Conservation (phyloP, 352 stramenopile species). For the Phytophthora sansomeana region DNA sequence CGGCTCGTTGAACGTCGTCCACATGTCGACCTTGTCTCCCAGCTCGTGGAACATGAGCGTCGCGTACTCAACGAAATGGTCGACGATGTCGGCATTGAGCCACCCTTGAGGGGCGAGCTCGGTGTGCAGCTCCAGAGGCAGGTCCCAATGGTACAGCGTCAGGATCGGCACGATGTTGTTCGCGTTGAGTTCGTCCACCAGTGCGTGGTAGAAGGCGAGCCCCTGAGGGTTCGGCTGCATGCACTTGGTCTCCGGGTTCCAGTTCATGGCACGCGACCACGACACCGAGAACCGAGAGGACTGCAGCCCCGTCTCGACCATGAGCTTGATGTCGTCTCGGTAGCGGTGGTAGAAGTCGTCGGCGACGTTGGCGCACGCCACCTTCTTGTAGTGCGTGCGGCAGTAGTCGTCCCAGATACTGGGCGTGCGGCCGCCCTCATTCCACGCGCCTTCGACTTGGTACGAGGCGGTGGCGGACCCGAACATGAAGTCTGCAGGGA, state of each 20-base stretch:
- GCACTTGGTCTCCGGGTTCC: conserved; percentile 57
- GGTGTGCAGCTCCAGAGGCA: conserved; percentile 89
- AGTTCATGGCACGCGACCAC: conserved; percentile 93
- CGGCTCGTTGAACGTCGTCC: conserved; percentile 96
- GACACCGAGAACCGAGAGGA: conserved; percentile 94
- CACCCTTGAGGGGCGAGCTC: conserved; percentile 78
- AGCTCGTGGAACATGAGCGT: conserved; percentile 92
- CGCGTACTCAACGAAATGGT: conserved; percentile 89
- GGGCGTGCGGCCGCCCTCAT: conserved; percentile 77
- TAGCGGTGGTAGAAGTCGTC: conserved; percentile 95
- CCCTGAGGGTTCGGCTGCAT: conserved; percentile 85
- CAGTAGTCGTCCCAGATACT: conserved; percentile 96
- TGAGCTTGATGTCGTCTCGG: conserved; percentile 92
- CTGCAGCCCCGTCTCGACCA: conserved; percentile 91
- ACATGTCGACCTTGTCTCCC: conserved; percentile 92
- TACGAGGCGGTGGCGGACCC: conserved; percentile 90
- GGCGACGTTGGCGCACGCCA: conserved; percentile 91
- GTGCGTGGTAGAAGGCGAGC: conserved; percentile 93
- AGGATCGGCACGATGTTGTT: conserved; percentile 91
- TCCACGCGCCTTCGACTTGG: conserved; percentile 82
- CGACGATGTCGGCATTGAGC: conserved; percentile 63
- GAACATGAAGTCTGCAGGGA: conserved; percentile 84
- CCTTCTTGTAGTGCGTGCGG: conserved; percentile 58
- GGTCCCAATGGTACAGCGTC: conserved; percentile 98
- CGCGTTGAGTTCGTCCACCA: conserved; percentile 88